Base-by-base conservation (phyloP, 2,329 filamentous ascomycete species). In the Pseudogymnoascus sp. region DNA sequence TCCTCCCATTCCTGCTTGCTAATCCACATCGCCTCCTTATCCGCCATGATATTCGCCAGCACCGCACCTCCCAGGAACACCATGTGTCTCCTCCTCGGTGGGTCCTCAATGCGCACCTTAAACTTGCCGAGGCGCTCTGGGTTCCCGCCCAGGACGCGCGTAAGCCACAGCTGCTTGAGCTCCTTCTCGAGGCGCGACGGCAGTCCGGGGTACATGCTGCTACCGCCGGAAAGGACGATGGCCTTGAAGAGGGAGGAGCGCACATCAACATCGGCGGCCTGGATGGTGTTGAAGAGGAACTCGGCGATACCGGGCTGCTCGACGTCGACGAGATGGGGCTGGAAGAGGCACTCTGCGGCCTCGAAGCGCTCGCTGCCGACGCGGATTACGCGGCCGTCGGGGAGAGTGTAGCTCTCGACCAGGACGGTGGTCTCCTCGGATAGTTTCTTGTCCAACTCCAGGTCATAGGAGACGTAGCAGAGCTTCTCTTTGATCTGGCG, bases 401-500 rank as follows among this genome's bases (percentile, higher is more conserved):
- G 94, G 8, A 99, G 83, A 1, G 94, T 99, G 80, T 99, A 99
- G 73, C 91, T 95, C 78, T 99, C 94, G 10, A 99, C 94, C 62
- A 99, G 81, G 7, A 97, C 92, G 1, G 94, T 99, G 14, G 94
- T 99, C 71, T 99, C 94, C 78, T 99, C 94, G 72, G 91, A 95
- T 67, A 99, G 85, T 69, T 90, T 87, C 79, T 97, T 92, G 81
- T 99, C 94, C 62, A 99, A 82, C 77, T 96, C 92, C 63, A 99
- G 84, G 75, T 99, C 94, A 80, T 97, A 99, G 11, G 92, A 97
- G 63, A 99, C 93, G 75, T 99, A 99, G 83, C 94, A 97, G 60
- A 99, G 89, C 83, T 99, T 99, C 82, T 99, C 94, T 80, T 99
- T 99, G 81, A 99, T 97, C 76, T 97, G 93, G 66, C 94, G 90